A percentile compares a stretch with the other conserved stretches of the same genome.
Evolutionary conservation across 768 basidiomycete genomes (phyloP).

Genomic region (Lactarius vividus): DNA sequence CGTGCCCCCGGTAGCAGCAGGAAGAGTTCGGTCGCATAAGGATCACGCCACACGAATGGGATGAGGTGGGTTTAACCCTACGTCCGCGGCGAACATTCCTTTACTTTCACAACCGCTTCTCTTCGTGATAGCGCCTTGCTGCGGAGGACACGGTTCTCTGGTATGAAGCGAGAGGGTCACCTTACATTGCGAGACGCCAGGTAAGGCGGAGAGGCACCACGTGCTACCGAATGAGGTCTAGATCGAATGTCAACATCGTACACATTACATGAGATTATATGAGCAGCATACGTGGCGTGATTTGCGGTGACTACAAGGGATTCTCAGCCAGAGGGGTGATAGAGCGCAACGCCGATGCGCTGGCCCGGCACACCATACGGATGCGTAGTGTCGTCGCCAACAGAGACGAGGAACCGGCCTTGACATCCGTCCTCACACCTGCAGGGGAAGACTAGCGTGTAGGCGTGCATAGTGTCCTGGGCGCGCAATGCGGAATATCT

Average conservation of each 20-base stretch:
- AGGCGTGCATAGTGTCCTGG: background rate
- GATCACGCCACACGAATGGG: background rate
- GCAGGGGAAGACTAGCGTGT: background rate
- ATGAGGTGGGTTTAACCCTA: background rate
- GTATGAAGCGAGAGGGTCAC: background rate
- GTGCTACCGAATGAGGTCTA: background rate
- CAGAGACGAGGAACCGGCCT: slow-evolving; percentile 8
- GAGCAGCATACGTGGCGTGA: background rate
- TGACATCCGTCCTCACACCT: background rate
- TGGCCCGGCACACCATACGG: slow-evolving; percentile 15
- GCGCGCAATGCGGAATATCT: background rate
- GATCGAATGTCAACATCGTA: background rate
- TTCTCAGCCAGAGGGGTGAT: background rate
- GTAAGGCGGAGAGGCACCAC: background rate
- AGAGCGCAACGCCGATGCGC: background rate
- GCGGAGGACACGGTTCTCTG: background rate
- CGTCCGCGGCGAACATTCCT: background rate
- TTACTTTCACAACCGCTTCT: background rate
- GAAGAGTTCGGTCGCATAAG: background rate
- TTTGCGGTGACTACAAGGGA: no score
- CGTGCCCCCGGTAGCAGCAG: no score
- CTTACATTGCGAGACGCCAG: no score
- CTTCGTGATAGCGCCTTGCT: background rate
- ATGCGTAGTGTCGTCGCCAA: slow-evolving; percentile 7
- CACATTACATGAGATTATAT: background rate